Percentiles rank a stretch among this genome's conserved stretches.
phyloP scores from a whole-genome alignment of 2,329 filamentous ascomycete genomes.

The Samsoniella hepiali region DNA sequence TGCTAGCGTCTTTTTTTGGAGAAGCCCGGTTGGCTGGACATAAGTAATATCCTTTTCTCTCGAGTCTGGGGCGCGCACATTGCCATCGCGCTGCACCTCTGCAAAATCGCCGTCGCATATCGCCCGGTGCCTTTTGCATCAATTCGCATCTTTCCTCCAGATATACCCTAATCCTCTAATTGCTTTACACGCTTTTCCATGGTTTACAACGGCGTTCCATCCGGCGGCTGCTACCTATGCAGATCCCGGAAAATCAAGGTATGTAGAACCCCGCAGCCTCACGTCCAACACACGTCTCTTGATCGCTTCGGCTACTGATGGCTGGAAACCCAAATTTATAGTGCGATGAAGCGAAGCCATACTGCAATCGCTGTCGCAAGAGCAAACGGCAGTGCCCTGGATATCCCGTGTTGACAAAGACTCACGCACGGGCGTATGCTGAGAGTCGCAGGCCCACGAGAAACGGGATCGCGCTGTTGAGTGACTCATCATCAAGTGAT shows the following conservation, averaged over 20 bases:
- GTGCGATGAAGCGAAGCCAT: conserved; percentile 11
- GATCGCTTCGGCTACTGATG: neutral
- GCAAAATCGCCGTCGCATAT: neutral
- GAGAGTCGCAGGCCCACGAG: neutral
- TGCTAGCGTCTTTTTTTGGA: too few relatives aligned
- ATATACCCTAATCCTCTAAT: neutral
- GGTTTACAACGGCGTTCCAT: conserved; percentile 10
- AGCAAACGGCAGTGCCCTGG: conserved; percentile 8
- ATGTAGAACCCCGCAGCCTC: neutral
- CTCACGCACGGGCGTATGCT: neutral
- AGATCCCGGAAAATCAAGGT: conserved; percentile 12
- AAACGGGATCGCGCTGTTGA: neutral
- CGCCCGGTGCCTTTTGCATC: neutral
- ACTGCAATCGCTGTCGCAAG: conserved; percentile 7
- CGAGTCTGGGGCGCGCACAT: too few relatives aligned
- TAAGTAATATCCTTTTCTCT: too few relatives aligned
- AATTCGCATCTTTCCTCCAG: neutral
- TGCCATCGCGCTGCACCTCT: too few relatives aligned
- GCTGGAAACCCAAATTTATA: neutral
- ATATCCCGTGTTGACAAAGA: neutral
- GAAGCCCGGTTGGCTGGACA: too few relatives aligned
- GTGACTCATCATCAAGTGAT: neutral
- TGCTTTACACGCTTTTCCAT: neutral
- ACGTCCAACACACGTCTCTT: neutral
- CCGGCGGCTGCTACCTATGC: conserved; percentile 11